Percentiles rank a stretch among this genome's conserved stretches.
phyloP scores from a whole-genome alignment of 2,329 filamentous ascomycete genomes.

The Fusarium goolgardi region DNA sequence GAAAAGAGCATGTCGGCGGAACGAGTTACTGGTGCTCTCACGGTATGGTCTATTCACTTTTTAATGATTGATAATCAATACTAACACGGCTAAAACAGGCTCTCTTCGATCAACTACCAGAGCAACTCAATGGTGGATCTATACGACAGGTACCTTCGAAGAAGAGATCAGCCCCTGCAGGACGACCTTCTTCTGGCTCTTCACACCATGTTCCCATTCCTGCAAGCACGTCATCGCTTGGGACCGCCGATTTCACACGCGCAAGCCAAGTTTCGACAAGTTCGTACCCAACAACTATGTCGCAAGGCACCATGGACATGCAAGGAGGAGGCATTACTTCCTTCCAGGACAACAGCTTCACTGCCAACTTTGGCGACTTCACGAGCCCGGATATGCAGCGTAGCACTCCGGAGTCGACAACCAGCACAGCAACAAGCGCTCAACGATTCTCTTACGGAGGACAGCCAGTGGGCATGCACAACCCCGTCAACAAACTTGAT shows the following conservation, averaged over 20 bases:
- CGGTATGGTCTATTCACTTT: slow-evolving; percentile 64
- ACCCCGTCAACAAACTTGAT: slow-evolving; percentile 74
- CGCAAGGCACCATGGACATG: slow-evolving; percentile 53
- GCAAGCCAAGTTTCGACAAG: slow-evolving; percentile 47
- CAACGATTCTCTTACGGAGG: slow-evolving; percentile 51
- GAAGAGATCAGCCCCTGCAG: slow-evolving; percentile 65
- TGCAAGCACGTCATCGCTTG: slow-evolving; percentile 50
- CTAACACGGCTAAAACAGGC: slow-evolving; percentile 60
- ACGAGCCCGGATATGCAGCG: slow-evolving; percentile 59
- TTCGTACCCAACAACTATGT: slow-evolving; percentile 45
- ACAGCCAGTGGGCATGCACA: slow-evolving; percentile 52
- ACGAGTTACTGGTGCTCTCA: slow-evolving; percentile 80
- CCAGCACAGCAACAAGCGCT: slow-evolving; percentile 56
- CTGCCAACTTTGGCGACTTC: slow-evolving; percentile 58
- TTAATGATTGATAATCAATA: slow-evolving; percentile 32
- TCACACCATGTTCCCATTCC: slow-evolving; percentile 48
- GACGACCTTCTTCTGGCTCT: slow-evolving; percentile 49
- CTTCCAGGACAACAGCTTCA: slow-evolving; percentile 54
- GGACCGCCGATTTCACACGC: slow-evolving; percentile 52
- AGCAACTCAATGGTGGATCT: slow-evolving; percentile 69
- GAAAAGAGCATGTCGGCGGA: slow-evolving; percentile 90
- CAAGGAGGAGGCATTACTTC: slow-evolving; percentile 46
- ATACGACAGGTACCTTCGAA: slow-evolving; percentile 58
- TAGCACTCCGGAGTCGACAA: slow-evolving; percentile 57
- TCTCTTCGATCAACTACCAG: slow-evolving; percentile 86